Percentiles rank a stretch among this genome's conserved stretches.
phyloP scores from a whole-genome alignment of 305 asterid species.

The Petunia hybrid region DNA sequence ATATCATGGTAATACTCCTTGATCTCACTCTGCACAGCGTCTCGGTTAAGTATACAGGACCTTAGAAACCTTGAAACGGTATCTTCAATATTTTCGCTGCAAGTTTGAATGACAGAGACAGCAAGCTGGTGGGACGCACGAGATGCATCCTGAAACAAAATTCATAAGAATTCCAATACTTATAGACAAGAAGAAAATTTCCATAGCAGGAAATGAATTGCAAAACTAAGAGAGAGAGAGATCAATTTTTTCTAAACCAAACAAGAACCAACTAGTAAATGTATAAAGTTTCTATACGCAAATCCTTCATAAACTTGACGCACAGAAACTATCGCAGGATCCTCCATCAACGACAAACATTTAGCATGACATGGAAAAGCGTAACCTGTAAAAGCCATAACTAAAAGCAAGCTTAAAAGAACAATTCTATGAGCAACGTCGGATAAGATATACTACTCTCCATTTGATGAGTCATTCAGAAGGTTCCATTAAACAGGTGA shows the following conservation, averaged over 20 bases:
- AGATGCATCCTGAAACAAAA: constrained; percentile 63
- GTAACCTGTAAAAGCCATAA: constrained; percentile 24
- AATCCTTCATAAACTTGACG: constrained; percentile 23
- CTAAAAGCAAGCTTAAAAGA: constrained; percentile 22
- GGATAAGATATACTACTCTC: constrained; percentile 1
- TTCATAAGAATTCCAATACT: constrained; percentile 16
- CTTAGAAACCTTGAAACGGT: constrained; percentile 64
- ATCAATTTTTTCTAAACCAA: constrained; percentile 20
- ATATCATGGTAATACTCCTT: constrained; percentile 87
- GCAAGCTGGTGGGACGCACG: constrained; percentile 73
- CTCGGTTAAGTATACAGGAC: constrained; percentile 76
- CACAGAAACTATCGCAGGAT: too few relatives aligned
- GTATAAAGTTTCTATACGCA: background rate
- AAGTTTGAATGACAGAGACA: constrained; percentile 63
- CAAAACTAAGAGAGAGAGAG: constrained; percentile 25
- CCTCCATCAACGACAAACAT: constrained; percentile 18
- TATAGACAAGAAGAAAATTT: background rate
- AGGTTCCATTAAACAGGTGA: background rate
- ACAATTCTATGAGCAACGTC: constrained; percentile 24
- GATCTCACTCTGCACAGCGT: constrained; percentile 64
- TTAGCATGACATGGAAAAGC: constrained; percentile 15
- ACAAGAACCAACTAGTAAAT: background rate
- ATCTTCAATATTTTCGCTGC: constrained; percentile 61
- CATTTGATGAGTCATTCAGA: constrained; percentile 4
- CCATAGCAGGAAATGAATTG: constrained; percentile 18